Percentiles rank a stretch among this genome's conserved stretches.
phyloP scores from a whole-genome alignment of 2,329 filamentous ascomycete genomes.

The Hyphodiscus sp. region DNA sequence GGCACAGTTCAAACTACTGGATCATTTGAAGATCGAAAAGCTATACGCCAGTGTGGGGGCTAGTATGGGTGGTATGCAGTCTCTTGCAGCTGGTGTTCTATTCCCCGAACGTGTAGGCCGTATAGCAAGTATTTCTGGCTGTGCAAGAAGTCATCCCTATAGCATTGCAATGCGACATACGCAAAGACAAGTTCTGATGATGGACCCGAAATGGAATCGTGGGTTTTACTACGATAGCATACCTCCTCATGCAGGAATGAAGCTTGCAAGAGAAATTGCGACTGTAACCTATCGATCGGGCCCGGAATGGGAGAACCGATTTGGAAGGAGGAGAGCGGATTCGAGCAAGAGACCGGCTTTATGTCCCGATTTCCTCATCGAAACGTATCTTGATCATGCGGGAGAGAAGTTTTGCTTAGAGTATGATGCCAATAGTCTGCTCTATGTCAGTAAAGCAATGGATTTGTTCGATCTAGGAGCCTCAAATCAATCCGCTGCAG shows the following conservation, averaged over 20 bases:
- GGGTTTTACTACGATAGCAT: constrained; percentile 88
- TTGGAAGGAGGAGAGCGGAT: constrained; percentile 82
- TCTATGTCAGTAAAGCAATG: constrained; percentile 99
- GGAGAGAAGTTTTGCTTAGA: constrained; percentile 97
- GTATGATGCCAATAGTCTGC: constrained; percentile 89
- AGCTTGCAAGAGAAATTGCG: constrained; percentile 92
- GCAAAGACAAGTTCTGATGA: constrained; percentile 96
- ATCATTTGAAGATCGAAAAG: constrained; percentile 66
- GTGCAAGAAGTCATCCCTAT: constrained; percentile 91
- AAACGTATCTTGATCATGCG: constrained; percentile 96
- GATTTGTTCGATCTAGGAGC: constrained; percentile 89
- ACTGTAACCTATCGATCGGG: constrained; percentile 96
- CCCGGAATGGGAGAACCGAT: constrained; percentile 95
- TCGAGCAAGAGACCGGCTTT: constrained; percentile 79
- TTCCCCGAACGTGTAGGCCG: constrained; percentile 77
- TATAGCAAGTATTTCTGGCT: constrained; percentile 86
- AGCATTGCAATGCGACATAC: constrained; percentile 98
- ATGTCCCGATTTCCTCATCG: constrained; percentile 96
- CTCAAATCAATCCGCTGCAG: constrained; percentile 59
- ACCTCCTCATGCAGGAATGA: constrained; percentile 94
- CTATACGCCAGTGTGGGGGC: constrained; percentile 90
- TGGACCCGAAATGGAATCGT: constrained; percentile 94
- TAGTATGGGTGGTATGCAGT: constrained; percentile 99
- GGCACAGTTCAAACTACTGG: constrained; percentile 85
- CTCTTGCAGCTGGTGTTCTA: constrained; percentile 75